These are phyloP conservation scores for Pseudogymnoascus sp. DNA, from an alignment of 2,329 filamentous ascomycete species.

Conservation along the genomic window DNA sequence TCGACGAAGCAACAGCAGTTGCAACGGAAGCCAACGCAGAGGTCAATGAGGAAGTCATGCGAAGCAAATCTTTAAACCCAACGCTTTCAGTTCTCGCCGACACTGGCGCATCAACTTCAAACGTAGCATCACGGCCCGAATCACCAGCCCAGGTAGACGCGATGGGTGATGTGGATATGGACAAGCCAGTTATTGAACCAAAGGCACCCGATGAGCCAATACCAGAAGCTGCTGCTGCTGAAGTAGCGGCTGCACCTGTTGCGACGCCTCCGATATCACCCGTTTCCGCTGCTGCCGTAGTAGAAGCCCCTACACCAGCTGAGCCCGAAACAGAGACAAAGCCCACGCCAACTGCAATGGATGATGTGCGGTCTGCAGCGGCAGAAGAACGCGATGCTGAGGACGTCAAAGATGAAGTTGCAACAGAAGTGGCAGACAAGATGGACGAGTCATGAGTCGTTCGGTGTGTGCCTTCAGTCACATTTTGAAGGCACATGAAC, in stretches of 20 bases:
- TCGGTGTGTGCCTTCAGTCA: not conserved
- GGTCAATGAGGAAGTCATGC: conserved; percentile 24
- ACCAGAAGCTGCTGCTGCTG: conserved; percentile 10
- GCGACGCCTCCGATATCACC: conserved; percentile 1
- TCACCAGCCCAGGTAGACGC: conserved; percentile 21
- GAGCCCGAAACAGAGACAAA: conserved; percentile 26
- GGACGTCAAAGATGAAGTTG: conserved; percentile 27
- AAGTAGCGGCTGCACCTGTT: conserved; percentile 8
- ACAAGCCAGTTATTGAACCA: not conserved
- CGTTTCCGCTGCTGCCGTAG: conserved; percentile 8
- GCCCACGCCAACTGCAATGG: conserved; percentile 25
- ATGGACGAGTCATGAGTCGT: conserved; percentile 24
- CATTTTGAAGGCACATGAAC: not conserved
- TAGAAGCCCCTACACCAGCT: conserved; percentile 17
- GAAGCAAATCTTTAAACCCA: conserved; percentile 22
- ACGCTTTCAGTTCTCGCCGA: conserved; percentile 5
- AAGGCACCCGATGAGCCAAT: not conserved
- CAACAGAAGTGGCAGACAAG: conserved; percentile 22
- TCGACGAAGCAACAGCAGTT: conserved; percentile 20
- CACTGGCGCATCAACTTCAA: conserved; percentile 22
- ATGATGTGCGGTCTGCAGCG: conserved; percentile 26
- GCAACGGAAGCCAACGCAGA: conserved; percentile 26
- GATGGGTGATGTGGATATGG: conserved; percentile 29
- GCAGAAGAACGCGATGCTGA: conserved; percentile 20
- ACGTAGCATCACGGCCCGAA: conserved; percentile 23